Conservation (phyloP, 352 stramenopile species). For the Pythium pyrilobum region DNA sequence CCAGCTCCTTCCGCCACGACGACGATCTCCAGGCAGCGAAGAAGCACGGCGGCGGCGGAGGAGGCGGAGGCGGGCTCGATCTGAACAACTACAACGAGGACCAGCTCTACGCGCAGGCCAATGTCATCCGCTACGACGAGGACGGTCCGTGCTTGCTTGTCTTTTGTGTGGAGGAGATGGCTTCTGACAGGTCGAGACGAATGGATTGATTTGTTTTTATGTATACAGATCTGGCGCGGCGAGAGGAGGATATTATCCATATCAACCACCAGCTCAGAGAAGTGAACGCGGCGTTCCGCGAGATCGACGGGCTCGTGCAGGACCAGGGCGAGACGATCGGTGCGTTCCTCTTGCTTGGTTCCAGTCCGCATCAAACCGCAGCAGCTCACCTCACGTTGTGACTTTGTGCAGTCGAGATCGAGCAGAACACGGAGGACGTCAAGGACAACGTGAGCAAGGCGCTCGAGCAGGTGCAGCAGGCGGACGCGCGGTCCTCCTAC, state of each 20-base stretch:
- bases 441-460: slow-evolving; percentile 73
- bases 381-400: background rate
- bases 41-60: background rate
- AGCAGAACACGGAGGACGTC: slow-evolving; percentile 70
- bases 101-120: slow-evolving; percentile 84
- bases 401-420: slow-evolving; percentile 58
- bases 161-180: background rate
- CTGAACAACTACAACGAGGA: slow-evolving; percentile 85
- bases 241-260: slow-evolving; percentile 85
- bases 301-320: slow-evolving; percentile 80
- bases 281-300: slow-evolving; percentile 80
- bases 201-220: background rate
- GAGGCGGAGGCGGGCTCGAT: slow-evolving; percentile 19
- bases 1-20: slow-evolving; percentile 50
- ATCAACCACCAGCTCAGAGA: slow-evolving; percentile 85
- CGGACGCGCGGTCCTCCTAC: slow-evolving; percentile 61
- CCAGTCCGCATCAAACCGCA: background rate
- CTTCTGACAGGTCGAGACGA: background rate
- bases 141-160: slow-evolving; percentile 38
- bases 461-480: slow-evolving; percentile 65
- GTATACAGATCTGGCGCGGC: slow-evolving; percentile 53
- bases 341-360: slow-evolving; percentile 17
- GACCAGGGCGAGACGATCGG: slow-evolving; percentile 73
- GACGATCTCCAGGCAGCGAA: slow-evolving; percentile 12
- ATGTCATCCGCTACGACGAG: slow-evolving; percentile 81